These are phyloP conservation scores for Psophocarpus tetragonolobus DNA, from an alignment of 306 rosid species.

Conservation along the genomic window DNA sequence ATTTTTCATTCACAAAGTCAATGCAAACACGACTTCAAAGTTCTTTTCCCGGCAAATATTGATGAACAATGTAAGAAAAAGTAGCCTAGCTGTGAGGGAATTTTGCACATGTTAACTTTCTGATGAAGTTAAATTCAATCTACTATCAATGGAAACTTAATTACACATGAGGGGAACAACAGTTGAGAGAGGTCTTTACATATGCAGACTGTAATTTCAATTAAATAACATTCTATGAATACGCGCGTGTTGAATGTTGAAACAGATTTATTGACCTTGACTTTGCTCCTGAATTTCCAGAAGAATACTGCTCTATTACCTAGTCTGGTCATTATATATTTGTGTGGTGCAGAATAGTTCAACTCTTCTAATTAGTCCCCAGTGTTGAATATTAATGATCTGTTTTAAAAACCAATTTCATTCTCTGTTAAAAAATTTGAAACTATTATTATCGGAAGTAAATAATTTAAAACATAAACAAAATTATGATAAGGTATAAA, in stretches of 20 bases:
- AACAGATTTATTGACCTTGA: not conserved
- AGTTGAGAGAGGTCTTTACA: not conserved
- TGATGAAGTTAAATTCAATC: not conserved
- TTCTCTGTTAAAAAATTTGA: not conserved
- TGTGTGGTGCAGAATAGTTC: not conserved
- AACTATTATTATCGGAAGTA: too few relatives aligned
- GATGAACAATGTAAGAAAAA: too few relatives aligned
- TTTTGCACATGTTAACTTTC: not conserved
- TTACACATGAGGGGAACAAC: too few relatives aligned
- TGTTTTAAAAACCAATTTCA: not conserved
- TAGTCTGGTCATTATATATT: not conserved
- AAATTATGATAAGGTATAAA: too few relatives aligned
- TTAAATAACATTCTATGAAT: not conserved
- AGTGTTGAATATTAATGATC: not conserved
- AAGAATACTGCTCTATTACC: not conserved
- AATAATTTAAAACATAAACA: too few relatives aligned
- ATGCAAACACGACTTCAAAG: not conserved
- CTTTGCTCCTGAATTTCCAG: not conserved
- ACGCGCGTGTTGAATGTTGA: conserved; percentile 20
- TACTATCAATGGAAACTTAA: not conserved
- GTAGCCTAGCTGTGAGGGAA: not conserved
- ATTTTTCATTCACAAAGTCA: conserved; percentile 2
- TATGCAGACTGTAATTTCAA: not conserved
- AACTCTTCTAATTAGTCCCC: not conserved
- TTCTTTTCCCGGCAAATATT: not conserved